A percentile compares a stretch with the other conserved stretches of the same genome.
These are phyloP conservation scores for Tolypocladium capitatum DNA, from an alignment of 2,329 filamentous ascomycete genomes.

Conservation along the genomic window DNA sequence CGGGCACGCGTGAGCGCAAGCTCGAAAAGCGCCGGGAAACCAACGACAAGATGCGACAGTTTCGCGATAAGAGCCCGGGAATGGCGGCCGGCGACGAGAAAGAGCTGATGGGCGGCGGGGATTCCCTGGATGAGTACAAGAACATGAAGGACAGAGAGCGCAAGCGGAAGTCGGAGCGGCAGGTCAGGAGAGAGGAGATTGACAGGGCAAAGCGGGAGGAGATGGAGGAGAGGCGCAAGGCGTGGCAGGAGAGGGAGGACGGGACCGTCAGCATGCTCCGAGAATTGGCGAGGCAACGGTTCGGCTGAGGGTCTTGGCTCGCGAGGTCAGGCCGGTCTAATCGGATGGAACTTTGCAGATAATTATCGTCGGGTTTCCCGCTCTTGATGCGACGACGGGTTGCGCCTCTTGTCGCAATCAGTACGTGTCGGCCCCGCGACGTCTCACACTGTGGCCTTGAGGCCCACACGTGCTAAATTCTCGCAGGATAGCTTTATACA, in stretches of 20 bases:
- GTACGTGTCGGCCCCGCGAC: background rate
- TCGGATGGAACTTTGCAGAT: background rate
- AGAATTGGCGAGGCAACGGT: constrained; percentile 66
- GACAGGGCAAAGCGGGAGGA: constrained; percentile 62
- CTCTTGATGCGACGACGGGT: background rate
- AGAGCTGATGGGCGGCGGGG: constrained; percentile 65
- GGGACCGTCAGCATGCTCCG: constrained; percentile 72
- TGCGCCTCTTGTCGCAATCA: background rate
- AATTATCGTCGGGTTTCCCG: background rate
- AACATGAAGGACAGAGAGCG: constrained; percentile 50
- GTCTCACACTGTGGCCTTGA: background rate
- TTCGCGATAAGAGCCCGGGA: constrained; percentile 54
- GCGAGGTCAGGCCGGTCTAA: background rate
- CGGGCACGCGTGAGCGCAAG: constrained; percentile 68
- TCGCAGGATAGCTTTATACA: background rate
- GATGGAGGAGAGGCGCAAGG: constrained; percentile 60
- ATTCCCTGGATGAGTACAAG: constrained; percentile 55
- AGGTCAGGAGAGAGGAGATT: constrained; percentile 71
- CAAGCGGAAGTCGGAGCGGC: constrained; percentile 69
- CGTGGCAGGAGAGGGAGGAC: constrained; percentile 65
- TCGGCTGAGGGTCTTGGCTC: constrained; percentile 41
- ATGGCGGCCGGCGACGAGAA: constrained; percentile 45
- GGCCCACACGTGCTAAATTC: background rate
- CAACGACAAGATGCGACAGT: constrained; percentile 60
- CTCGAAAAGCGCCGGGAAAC: constrained; percentile 73